These are phyloP conservation scores for Exophiala aquamarina DNA, from an alignment of 2,329 filamentous ascomycete species.

Conservation along the genomic window DNA sequence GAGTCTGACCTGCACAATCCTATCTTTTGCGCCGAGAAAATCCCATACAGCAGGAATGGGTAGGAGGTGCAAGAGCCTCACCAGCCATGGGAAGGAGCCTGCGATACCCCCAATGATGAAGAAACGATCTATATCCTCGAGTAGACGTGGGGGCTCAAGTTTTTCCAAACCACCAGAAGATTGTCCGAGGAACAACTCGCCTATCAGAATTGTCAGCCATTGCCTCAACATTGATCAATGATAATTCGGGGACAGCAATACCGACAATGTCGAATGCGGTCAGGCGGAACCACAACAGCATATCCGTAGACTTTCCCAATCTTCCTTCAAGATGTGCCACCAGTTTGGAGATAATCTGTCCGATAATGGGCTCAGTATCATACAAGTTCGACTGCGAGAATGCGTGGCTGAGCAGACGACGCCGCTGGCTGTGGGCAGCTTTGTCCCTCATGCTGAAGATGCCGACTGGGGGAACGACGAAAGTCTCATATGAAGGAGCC, in stretches of 20 bases:
- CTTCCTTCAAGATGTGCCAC: neutral
- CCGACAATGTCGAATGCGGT: neutral
- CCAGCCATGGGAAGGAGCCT: conserved; percentile 5
- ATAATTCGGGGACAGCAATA: conserved; percentile 18
- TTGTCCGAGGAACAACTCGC: conserved; percentile 15
- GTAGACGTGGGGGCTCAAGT: conserved; percentile 1
- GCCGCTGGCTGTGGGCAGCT: conserved; percentile 37
- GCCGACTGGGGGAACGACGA: conserved; percentile 3
- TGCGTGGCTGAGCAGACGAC: conserved; percentile 38
- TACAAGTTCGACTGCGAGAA: neutral
- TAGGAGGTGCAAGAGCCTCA: neutral
- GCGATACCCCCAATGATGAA: conserved; percentile 9
- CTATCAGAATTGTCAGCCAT: neutral
- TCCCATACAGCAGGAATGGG: conserved; percentile 1
- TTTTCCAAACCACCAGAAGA: conserved; percentile 6
- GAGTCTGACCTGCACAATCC: neutral
- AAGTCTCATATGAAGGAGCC: conserved; percentile 13
- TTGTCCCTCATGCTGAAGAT: conserved; percentile 31
- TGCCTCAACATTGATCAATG: conserved; percentile 13
- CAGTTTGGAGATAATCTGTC: neutral
- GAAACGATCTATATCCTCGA: conserved; percentile 7
- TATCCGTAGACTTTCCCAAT: neutral
- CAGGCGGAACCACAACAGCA: neutral
- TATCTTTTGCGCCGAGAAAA: conserved; percentile 4
- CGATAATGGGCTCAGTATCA: neutral